Evolutionary conservation across 495 filamentous ascomycete genomes (phyloP), one percentile per base, ranked within the genome.

Genomic region (Penicillium riverlandense): DNA sequence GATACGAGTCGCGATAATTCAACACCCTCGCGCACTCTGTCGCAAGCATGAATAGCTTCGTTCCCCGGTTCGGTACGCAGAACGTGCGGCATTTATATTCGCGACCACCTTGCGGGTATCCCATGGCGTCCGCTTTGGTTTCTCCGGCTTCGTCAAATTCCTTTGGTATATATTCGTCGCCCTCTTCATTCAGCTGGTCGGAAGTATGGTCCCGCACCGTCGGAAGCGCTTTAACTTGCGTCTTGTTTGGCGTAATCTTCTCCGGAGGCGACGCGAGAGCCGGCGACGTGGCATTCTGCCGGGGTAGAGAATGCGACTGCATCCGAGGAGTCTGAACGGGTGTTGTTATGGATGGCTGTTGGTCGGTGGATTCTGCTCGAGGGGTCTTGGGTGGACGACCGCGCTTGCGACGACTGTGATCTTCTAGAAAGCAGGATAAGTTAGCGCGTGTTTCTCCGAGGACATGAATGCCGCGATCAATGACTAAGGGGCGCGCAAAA

Each of bases 181-280:
- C 84, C 58, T 89, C 88, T 8, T 84, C 76, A 29, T 83, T 88
- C 38, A 99, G 81, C 59, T 96, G 90, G 65, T 99, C 92, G 4
- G 94, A 97, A 8, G 92, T 99, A 58, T 99, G 92, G 58, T 99
- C 92, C 47, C 92, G 72, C 10, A 97, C 94, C 11, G 92, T 97
- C 15, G 92, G 92, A 14, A 99, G 75, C 0, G 92, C 92, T 67
- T 99, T 99, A 50, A 99, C 72, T 8, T 91, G 84, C 2, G 77
- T 60, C 65, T 96, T 97, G 12, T 87, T 83, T n/a, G 94, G 88
- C 1, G 90, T 90, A 1, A 83, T 71, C 67, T 90, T 95, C 27
- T 86, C 77, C 8, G 85, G 83, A 33, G 83, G 82, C 34, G 92
- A 94, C 11, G 80, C 71, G 47, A 90, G 84, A 34, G 78, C 74